Base-by-base conservation (phyloP, 345 rosid genomes). In the Firmiana major region DNA sequence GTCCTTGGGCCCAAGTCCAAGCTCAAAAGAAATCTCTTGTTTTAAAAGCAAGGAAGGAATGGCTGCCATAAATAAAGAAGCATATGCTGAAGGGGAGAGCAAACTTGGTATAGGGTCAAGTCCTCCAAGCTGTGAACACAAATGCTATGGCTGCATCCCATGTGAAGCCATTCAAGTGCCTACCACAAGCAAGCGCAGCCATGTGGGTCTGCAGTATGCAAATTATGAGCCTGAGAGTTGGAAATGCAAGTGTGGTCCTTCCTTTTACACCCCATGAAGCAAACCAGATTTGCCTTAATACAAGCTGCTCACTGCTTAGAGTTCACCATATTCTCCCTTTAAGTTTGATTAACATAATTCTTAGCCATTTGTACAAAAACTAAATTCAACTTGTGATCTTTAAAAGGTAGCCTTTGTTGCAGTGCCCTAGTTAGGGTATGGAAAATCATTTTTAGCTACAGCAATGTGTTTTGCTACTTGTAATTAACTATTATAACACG, bases 141-240 rank as follows among this genome's bases (percentile, higher is more conserved):
- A 89, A 80, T 94, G 98, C 49, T 80, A 64, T 71, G 96, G 93
- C 2, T 94, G 98, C 88, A 82, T 68, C 17, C 97, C 97, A 43
- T 94, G 98, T 79, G 87, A 89, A 83, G 86, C 98, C 38, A 55
- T 86, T 66, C 92, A 93, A 78, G 93, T 93, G 74, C 97, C 97
- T 3, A 82, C 90, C 31, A 86, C 71, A 70, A 78, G 71, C 78
- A 75, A 80, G 21, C 84, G 54, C 46, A 58, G 54, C 75, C 82
- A 78, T 45, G 77, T 86, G 74, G 83, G 78, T 70, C 73, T 86
- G 31, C 83, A 87, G 63, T 92, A 90, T 70, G 82, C 97, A 36
- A 92, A 91, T 82, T 94, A 92, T 75, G 89, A 92, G 67, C 98
- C 98, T 46, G 93, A 89, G 78, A 88, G 92, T 0, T 94, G 97